Evolutionary conservation across 768 basidiomycete genomes (phyloP), one percentile per base, ranked within the genome.

Genomic region (Brasilioporus rufonigricans): DNA sequence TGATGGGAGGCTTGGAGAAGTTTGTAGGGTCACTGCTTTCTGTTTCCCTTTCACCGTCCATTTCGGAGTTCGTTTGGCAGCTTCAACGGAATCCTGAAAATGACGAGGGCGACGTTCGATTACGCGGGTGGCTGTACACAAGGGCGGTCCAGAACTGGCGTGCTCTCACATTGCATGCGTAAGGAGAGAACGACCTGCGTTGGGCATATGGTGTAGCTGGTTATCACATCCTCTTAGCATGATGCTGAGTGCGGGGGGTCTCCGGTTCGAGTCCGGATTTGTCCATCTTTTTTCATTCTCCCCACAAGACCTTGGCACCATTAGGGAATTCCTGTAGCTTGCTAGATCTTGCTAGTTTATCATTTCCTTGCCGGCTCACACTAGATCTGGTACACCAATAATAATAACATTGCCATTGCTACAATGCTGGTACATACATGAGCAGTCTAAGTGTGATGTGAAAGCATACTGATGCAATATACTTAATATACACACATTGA

Each of bases 221-320:
- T 69, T 73, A 71, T 71, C 71, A 71, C 71, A 72, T 72, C 70
- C 71, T 65, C 70, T 71, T 73, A 72, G 71, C 71, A 71, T 65
- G 46, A 53, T 1, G 71, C 65, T 67, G 52, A 51, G 0, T 71
- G 70, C 71, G 71, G 71, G 71, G 64, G 70, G 70, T 71, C 71
- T 70, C 67, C 67, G 71, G 70, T 73, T 71, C 70, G 67, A 73
- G 66, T 71, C 71, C 66, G 68, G 67, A 71, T 71, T 67, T 73
- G 70, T 71, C 70, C 71, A 71, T 45, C 44, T 53, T 65, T 67
- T 61, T 61, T 16, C 16, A n/a, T 16, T 36, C 35, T 29, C 27
- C 27, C n/a, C n/a, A n/a, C n/a, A n/a, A n/a, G n/a, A n/a, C n/a
- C n/a, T n/a, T n/a, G n/a, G n/a, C n/a, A n/a, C n/a, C n/a, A n/a